Percentiles rank a stretch among this genome's conserved stretches.
phyloP scores from a whole-genome alignment of 306 rosid species.

The Vicia villosa region DNA sequence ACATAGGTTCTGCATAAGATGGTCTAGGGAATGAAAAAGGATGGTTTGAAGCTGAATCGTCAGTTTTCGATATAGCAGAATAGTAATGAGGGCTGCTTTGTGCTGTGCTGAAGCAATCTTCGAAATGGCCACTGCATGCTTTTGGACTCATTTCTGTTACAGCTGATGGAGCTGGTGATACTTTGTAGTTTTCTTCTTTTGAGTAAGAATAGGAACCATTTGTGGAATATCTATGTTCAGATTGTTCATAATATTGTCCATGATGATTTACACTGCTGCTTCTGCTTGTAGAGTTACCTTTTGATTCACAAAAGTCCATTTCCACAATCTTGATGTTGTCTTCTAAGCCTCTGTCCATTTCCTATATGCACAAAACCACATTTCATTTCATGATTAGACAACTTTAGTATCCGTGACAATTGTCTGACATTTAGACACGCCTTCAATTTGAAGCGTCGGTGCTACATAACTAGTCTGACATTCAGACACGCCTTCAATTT shows the following conservation, averaged over 20 bases:
- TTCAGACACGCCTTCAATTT: not conserved
- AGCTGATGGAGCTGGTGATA: conserved; percentile 70
- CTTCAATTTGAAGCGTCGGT: not conserved
- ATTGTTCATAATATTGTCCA: too few species aligned
- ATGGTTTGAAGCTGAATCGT: conserved; percentile 49
- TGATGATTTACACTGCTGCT: conserved; percentile 48
- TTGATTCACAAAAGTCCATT: conserved; percentile 74
- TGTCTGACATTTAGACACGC: not conserved
- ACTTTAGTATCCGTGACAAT: too few species aligned
- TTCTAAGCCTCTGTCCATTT: conserved; percentile 60
- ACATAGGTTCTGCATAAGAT: conserved; percentile 51
- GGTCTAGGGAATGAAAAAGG: conserved; percentile 69
- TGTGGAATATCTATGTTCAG: conserved; percentile 41
- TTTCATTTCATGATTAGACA: conserved; percentile 9
- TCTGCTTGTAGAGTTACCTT: conserved; percentile 51
- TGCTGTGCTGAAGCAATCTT: conserved; percentile 61
- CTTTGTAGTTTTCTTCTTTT: conserved; percentile 58
- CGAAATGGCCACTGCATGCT: conserved; percentile 73
- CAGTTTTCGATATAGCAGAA: conserved; percentile 56
- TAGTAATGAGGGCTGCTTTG: conserved; percentile 77
- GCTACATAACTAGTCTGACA: not conserved
- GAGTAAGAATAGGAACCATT: conserved; percentile 35
- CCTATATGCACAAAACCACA: conserved; percentile 49
- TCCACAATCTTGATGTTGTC: conserved; percentile 92
- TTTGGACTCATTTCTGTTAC: conserved; percentile 68